These are phyloP conservation scores for Tetrastigma voinierianum DNA, from an alignment of 164 flowering plant genomes.

Conservation along the genomic window DNA sequence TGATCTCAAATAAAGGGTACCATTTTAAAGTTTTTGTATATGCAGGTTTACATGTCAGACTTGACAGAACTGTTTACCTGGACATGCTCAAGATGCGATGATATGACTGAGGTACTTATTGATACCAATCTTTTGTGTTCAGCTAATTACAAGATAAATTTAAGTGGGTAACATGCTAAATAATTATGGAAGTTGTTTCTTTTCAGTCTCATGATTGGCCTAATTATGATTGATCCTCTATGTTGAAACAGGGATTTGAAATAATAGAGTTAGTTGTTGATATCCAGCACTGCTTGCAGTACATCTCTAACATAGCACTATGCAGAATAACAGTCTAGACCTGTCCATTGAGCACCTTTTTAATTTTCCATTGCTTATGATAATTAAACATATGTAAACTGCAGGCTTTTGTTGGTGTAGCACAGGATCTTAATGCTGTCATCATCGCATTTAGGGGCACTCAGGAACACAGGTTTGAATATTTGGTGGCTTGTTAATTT, in stretches of 20 bases:
- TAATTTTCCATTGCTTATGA: conserved; percentile 1
- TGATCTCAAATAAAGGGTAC: too few species aligned
- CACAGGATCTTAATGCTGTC: conserved; percentile 75
- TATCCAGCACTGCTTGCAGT: conserved; percentile 95
- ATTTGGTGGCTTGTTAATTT: conserved; percentile 3
- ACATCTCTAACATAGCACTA: conserved; percentile 4
- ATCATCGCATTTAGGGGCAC: conserved; percentile 95
- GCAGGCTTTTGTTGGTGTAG: conserved; percentile 96
- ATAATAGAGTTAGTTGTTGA: conserved; percentile 86
- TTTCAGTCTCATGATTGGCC: not conserved
- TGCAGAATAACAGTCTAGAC: not conserved
- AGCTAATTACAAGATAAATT: too few species aligned
- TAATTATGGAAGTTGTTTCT: not conserved
- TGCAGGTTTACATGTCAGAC: conserved; percentile 94
- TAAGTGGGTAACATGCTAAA: not conserved
- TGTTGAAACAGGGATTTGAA: conserved; percentile 76
- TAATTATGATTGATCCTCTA: not conserved
- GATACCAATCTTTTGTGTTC: too few species aligned
- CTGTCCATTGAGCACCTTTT: not conserved
- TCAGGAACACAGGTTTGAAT: conserved; percentile 71
- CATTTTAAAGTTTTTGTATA: conserved; percentile 5
- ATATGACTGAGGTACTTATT: conserved; percentile 70
- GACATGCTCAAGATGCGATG: conserved; percentile 94
- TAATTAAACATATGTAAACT: conserved; percentile 2
- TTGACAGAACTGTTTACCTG: conserved; percentile 81